Evolutionary conservation across 257 asterid species (phyloP).

Genomic region (Lithospermum erythrorhizon): DNA sequence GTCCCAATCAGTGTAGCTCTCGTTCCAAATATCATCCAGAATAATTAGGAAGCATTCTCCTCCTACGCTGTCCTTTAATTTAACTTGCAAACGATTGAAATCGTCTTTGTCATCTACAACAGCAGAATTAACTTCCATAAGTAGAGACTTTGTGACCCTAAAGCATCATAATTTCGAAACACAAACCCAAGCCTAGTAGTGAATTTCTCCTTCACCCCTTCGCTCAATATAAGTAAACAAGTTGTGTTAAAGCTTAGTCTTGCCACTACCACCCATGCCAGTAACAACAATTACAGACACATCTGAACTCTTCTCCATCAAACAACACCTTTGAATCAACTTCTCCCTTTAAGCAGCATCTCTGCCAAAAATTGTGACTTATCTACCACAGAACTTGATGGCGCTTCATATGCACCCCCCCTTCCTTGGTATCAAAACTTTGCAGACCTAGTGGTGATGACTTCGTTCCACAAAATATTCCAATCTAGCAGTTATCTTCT

Average conservation of each 20-base stretch:
- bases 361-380: slow-evolving; percentile 2
- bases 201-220: slow-evolving; percentile 22
- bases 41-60: slow-evolving; percentile 41
- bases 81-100: slow-evolving; percentile 35
- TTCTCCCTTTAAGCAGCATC: slow-evolving; percentile 7
- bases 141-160: neutral
- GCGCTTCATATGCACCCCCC: neutral
- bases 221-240: slow-evolving; percentile 34
- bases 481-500: slow-evolving; percentile 1
- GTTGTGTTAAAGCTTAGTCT: slow-evolving; percentile 51
- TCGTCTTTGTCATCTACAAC: neutral
- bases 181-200: slow-evolving; percentile 34
- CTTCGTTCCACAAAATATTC: slow-evolving; percentile 1
- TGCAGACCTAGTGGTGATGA: neutral
- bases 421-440: neutral
- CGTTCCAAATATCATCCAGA: slow-evolving; percentile 58
- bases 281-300: neutral
- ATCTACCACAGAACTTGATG: slow-evolving; percentile 15
- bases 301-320: neutral
- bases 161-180: slow-evolving; percentile 37
- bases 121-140: neutral
- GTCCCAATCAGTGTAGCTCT: no score
- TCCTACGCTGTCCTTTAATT: slow-evolving; percentile 26
- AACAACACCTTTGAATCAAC: slow-evolving; percentile 1
- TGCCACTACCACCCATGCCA: slow-evolving; percentile 37